Evolutionary conservation across 495 filamentous ascomycete genomes (phyloP).

Genomic region (Xylaria acuta): DNA sequence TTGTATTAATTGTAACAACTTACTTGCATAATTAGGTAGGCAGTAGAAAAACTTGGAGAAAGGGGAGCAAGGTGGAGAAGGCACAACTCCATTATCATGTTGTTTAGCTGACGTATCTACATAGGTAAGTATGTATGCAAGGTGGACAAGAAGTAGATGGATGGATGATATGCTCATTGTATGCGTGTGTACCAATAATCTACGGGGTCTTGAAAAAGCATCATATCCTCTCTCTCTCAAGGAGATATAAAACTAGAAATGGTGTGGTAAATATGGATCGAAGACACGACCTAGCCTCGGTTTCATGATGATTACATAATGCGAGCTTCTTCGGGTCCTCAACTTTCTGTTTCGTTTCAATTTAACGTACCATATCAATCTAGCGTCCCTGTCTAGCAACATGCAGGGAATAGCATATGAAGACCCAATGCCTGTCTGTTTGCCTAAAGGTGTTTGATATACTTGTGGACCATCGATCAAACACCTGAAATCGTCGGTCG

Average conservation of each 20-base stretch:
- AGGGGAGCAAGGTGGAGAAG: not conserved
- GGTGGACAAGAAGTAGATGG: not conserved
- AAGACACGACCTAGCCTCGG: too few species aligned
- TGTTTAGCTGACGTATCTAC: not conserved
- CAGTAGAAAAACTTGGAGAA: not conserved
- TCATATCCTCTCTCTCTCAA: not conserved
- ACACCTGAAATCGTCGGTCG: constrained; percentile 7
- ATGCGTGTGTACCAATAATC: not conserved
- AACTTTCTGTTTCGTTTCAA: not conserved
- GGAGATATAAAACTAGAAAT: too few species aligned
- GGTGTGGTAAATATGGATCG: too few species aligned
- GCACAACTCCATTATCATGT: not conserved
- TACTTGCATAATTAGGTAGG: not conserved
- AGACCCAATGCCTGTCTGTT: not conserved
- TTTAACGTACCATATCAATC: not conserved
- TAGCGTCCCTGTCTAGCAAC: not conserved
- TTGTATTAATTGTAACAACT: not conserved
- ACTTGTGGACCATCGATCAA: constrained; percentile 17
- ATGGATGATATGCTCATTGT: not conserved
- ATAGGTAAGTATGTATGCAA: too few species aligned
- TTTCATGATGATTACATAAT: not conserved
- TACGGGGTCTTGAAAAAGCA: not conserved
- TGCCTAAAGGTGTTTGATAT: not conserved
- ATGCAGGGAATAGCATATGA: too few species aligned
- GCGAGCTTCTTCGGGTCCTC: not conserved